Evolutionary conservation across 2,329 filamentous ascomycete species (phyloP).

Genomic region (Emydomyces testavorans): DNA sequence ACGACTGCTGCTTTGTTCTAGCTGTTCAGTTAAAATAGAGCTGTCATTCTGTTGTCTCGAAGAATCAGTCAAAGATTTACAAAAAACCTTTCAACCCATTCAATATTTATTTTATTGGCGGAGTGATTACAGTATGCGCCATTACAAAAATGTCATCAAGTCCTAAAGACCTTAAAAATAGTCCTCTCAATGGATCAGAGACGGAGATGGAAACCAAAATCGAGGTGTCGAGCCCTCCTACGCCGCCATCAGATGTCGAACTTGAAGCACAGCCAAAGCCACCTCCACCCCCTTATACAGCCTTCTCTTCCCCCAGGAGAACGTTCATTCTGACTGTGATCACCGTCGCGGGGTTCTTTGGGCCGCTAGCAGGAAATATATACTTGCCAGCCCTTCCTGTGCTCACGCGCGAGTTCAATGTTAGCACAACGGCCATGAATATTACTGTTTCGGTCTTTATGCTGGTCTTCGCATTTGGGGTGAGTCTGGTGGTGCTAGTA

Average conservation of each 20-base stretch:
- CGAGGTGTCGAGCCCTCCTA: not conserved
- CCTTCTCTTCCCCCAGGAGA: conserved; percentile 27
- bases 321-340: conserved; percentile 32
- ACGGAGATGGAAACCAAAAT: not conserved
- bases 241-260: not conserved
- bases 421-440: conserved; percentile 30
- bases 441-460: conserved; percentile 38
- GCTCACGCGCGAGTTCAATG: conserved; percentile 31
- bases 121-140: too few relatives aligned
- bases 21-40: too few relatives aligned
- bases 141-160: too few relatives aligned
- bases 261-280: not conserved
- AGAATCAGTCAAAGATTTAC: too few relatives aligned
- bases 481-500: conserved; percentile 14
- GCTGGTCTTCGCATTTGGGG: conserved; percentile 30
- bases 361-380: conserved; percentile 36
- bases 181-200: too few relatives aligned
- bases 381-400: conserved; percentile 35
- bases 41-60: too few relatives aligned
- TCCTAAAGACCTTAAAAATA: too few relatives aligned
- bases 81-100: too few relatives aligned
- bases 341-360: conserved; percentile 35
- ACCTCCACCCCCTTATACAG: conserved; percentile 26
- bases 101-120: too few relatives aligned
- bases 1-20: too few relatives aligned